Evolutionary conservation across 2,329 filamentous ascomycete species (phyloP), one percentile per base, ranked within the genome.

Genomic region (Geosmithia putterillii): DNA sequence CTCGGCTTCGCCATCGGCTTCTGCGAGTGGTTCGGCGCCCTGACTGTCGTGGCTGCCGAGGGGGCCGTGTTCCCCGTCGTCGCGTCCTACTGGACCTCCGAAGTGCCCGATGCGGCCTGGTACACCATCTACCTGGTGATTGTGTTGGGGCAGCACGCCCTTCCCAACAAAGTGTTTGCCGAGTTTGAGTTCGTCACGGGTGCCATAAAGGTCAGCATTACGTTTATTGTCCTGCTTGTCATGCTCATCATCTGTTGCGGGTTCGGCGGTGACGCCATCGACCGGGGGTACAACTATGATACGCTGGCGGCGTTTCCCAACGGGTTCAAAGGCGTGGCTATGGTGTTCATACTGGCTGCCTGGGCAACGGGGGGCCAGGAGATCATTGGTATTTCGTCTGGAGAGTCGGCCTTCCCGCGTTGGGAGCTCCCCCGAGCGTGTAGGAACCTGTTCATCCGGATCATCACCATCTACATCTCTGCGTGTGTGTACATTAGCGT

Each of bases 381-480:
- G 10, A 21, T 39, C 38, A 39, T 39, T 4, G 38, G 38, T 18
- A 39, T 39, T 7, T 21, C 22, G 38, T 64, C 56, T 78, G 74
- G 74, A 61, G 64, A 36, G 54, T 60, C 0, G 7, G 38, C 19
- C 19, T 21, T 20, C 51, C 74, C 74, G 0, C 54, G 68, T 22
- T 63, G 62, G 9, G 72, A 71, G 5, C 71, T 78, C 4, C 74
- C 74, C 1, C 58, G 64, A 3, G 73, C 74, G 5, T 75, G 75
- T 53, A 67, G 67, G 36, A 73, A 77, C 46, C 69, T 74, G 32
- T 76, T 77, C 41, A 67, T 73, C 59, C 70, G 74, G 44, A 76
- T 78, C 50, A 48, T 76, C 40, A 65, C 77, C 52, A 65, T 78
- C 46, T 78, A 78, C 55, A 76, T 84, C 63, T 78, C 81, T 39